phyloP scores from a whole-genome alignment of 2,329 filamentous ascomycete genomes.

The Cercospora berteroae region DNA sequence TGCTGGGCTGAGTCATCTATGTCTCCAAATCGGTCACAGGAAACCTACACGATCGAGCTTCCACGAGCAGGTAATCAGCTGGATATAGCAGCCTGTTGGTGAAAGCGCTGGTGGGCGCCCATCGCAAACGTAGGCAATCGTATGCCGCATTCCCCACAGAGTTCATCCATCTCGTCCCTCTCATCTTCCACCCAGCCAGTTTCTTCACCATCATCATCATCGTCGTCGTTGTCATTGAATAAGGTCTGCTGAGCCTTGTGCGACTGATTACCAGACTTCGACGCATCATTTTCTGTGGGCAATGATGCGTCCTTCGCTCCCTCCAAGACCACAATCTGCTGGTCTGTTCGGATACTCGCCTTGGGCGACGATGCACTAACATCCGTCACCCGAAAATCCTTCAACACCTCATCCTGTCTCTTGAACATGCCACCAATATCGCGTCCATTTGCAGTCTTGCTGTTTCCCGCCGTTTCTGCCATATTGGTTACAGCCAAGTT shows the following conservation, averaged over 20 bases:
- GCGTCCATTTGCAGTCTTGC: conserved; percentile 55
- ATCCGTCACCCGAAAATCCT: conserved; percentile 63
- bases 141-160: conserved; percentile 54
- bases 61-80: not conserved
- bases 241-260: conserved; percentile 12
- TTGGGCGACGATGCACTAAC: not conserved
- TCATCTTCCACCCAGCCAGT: conserved; percentile 27
- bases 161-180: conserved; percentile 21
- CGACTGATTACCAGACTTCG: not conserved
- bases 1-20: not conserved
- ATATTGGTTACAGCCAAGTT: conserved; percentile 90
- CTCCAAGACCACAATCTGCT: not conserved
- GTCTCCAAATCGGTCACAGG: not conserved
- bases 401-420: conserved; percentile 66
- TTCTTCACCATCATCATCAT: conserved; percentile 19
- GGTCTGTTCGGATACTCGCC: not conserved
- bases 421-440: conserved; percentile 84
- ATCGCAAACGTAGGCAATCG: conserved; percentile 59
- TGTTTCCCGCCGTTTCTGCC: conserved; percentile 49
- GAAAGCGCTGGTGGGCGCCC: conserved; percentile 56
- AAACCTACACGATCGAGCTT: not conserved
- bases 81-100: conserved; percentile 30
- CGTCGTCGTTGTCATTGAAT: conserved; percentile 22
- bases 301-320: not conserved
- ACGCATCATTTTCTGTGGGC: not conserved